Evolutionary conservation across 164 flowering plant genomes (phyloP), one percentile per base, ranked within the genome.

Genomic region (Magnolia kwangsiensis): DNA sequence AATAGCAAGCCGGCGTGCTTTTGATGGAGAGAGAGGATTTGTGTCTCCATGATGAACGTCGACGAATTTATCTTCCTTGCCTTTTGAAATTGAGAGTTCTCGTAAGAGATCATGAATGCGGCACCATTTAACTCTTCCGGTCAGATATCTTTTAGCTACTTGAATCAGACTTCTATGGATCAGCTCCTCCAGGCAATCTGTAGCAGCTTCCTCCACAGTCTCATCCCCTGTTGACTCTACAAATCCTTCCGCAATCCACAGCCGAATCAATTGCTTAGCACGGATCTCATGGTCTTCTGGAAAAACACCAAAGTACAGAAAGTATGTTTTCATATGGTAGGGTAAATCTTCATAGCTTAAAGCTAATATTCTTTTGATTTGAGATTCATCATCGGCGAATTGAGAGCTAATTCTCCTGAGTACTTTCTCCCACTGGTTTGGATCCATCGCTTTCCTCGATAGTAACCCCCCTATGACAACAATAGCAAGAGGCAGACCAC

Each of bases 261-360:
- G 11, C 9, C 11, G 61, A 4, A 74, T 74, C 63, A 65, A 66
- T 74, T 7, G 10, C 13, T 13, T 50, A 4, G 13, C 19, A 2
- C 0, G 10, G 45, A 74, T 65, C 61, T 65, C 63, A 51, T 7
- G 65, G 49, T 74, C 76, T 50, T 74, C 76, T 8, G 71, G 76
- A 20, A 65, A 74, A 21, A 67, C 59, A 7, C 70, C 64, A 8
- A 78, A 20, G 55, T 74, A 74, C 4, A 78, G 77, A 13, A 74
- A 78, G 9, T 69, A 78, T 23, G 77, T 69, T 49, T 78, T 78
- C 64, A 74, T 8, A 50, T 24, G 16, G 21, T 61, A 74, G n/a
- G 80, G 80, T 49, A 78, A 49, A 74, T 78, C 61, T 21, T 69
- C 11, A 68, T 74, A 78, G 21, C 80, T 69, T 63, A 78, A 63